phyloP scores from a whole-genome alignment of 2,329 filamentous ascomycete species.

The Chrysosporium keratinophilum region DNA sequence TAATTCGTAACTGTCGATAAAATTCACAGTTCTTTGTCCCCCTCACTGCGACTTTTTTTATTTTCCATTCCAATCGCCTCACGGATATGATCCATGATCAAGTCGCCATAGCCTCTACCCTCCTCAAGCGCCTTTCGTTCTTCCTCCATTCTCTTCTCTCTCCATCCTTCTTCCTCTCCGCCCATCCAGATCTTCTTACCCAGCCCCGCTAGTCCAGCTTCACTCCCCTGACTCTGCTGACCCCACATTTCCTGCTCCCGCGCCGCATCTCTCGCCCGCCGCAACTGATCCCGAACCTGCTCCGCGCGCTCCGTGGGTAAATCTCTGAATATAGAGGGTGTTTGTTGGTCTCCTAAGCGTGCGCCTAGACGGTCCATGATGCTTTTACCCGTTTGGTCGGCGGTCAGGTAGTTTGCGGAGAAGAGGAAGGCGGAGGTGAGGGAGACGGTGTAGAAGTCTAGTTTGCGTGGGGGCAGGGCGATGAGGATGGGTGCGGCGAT shows the following conservation, averaged over 20 bases:
- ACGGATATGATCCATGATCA: conserved; percentile 37
- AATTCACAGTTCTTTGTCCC: conserved; percentile 15
- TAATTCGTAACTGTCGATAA: too few species aligned
- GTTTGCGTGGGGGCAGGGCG: conserved; percentile 10
- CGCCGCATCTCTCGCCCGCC: conserved; percentile 10
- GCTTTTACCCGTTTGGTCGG: conserved; percentile 32
- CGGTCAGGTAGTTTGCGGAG: conserved; percentile 19
- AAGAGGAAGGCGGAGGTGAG: conserved; percentile 19
- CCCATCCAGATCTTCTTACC: conserved; percentile 25
- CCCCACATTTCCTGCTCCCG: conserved; percentile 14
- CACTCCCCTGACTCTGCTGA: conserved; percentile 19
- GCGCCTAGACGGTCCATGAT: conserved; percentile 26
- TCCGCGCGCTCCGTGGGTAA: conserved; percentile 19
- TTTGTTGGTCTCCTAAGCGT: neutral
- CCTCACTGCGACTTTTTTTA: conserved; percentile 23
- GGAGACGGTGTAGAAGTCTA: conserved; percentile 15
- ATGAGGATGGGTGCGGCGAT: conserved; percentile 26
- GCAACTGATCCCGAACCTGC: conserved; percentile 17
- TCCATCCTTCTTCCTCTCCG: conserved; percentile 32
- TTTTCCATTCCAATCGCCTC: conserved; percentile 30
- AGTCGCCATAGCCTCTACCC: conserved; percentile 36
- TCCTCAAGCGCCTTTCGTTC: conserved; percentile 29
- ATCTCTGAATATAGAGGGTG: conserved; percentile 11
- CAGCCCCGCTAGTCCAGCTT: conserved; percentile 13
- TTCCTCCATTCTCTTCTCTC: conserved; percentile 32